These are phyloP conservation scores for Xerocomus brunneocitrinus DNA, from an alignment of 768 basidiomycete genomes.

Conservation along the genomic window DNA sequence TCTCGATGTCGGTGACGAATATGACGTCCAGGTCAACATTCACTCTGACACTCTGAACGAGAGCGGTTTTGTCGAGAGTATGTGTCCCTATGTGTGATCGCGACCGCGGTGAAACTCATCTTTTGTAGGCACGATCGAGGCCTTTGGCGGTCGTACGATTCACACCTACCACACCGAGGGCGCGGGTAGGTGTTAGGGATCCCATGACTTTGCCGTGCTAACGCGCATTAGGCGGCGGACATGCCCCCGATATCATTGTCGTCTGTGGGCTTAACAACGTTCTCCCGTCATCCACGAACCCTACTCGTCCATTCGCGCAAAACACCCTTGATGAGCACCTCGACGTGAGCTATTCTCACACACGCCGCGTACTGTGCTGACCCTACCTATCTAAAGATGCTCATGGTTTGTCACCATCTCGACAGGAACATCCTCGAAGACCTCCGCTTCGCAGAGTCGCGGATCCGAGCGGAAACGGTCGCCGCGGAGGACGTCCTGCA, in stretches of 20 bases:
- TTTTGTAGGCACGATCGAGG: constrained; percentile 71
- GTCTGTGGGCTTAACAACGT: constrained; percentile 89
- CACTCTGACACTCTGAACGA: constrained; percentile 98
- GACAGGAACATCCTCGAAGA: constrained; percentile 91
- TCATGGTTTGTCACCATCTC: constrained; percentile 99
- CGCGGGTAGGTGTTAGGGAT: constrained; percentile 50
- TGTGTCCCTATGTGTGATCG: constrained; percentile 16
- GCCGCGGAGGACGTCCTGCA: constrained; percentile 97
- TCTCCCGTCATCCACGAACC: constrained; percentile 94
- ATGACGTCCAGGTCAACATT: constrained; percentile 93
- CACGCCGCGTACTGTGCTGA: background rate
- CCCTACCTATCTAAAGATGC: constrained; percentile 58
- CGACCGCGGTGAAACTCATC: background rate
- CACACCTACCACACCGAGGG: constrained; percentile 98
- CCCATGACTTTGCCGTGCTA: background rate
- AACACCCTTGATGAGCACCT: constrained; percentile 97
- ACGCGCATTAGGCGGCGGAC: constrained; percentile 66
- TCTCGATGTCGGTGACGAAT: constrained; percentile 79
- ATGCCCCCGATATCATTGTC: constrained; percentile 98
- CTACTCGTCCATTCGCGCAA: constrained; percentile 83
- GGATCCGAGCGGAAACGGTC: constrained; percentile 93
- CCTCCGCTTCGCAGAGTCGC: constrained; percentile 91
- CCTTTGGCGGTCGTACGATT: constrained; percentile 87
- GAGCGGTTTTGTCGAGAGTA: constrained; percentile 94
- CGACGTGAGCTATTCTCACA: constrained; percentile 56